Base-by-base conservation (phyloP, 768 basidiomycete species). In the Mycena crocata region DNA sequence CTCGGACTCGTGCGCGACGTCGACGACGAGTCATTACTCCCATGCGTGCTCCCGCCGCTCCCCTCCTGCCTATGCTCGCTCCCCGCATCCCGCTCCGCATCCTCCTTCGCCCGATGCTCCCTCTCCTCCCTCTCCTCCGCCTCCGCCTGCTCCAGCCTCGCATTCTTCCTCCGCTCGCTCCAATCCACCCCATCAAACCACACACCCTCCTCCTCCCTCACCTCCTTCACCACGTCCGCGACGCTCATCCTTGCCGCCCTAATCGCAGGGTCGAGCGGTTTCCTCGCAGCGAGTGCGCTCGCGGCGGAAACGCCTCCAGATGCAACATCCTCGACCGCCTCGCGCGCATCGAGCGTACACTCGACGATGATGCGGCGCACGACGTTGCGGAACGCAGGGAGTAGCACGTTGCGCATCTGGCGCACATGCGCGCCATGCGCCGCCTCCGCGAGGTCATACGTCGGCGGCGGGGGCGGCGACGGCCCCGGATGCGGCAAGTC, bases 171-270 rank as follows among this genome's bases (percentile, higher is more conserved):
- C 58, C 83, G 75, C 73, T 86, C 85, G 7, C 86, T 72, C 90
- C 91, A 92, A 72, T 93, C 90, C 3, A 90, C 82, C 0, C 91
- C 91, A 57, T 92, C 89, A 62, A 87, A 90, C 92, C 92, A 93
- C 2, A 89, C 79, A 0, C 85, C 86, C 49, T 89, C 86, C 37
- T 89, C 85, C 66, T 90, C 86, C 42, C 88, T 80, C 62, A 94
- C 66, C 50, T 85, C 83, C 40, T 71, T 75, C 31, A 90, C 71
- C 0, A 94, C 87, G 6, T 91, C 90, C 67, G 91, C 90, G 0
- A 87, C 40, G 0, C 76, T 72, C 89, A 93, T 89, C 71, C 80
- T 80, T 12, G 84, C 76, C 10, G 86, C 87, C 24, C 82, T 80
- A 8, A 87, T 77, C 0, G 86, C 87, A 3, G 92, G 90, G 71